Evolutionary conservation across 257 asterid genomes (phyloP).

Genomic region (Capsicum pubescens): DNA sequence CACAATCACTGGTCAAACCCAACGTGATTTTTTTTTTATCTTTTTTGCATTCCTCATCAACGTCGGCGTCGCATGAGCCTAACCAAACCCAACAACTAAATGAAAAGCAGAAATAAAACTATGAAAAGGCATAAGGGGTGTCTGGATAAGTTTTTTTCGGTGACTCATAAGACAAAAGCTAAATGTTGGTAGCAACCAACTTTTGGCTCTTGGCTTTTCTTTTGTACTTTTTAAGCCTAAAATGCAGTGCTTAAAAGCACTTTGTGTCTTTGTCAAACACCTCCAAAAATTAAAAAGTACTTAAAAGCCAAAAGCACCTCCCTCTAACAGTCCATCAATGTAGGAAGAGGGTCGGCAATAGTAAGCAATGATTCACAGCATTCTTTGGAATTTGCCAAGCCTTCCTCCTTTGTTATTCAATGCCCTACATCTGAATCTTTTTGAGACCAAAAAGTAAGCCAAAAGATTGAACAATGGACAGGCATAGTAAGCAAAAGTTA

Average conservation of each 20-base stretch:
- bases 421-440: not conserved
- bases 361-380: not conserved
- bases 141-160: too few species aligned
- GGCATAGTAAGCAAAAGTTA: not conserved
- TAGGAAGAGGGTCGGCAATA: not conserved
- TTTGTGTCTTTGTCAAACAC: too few species aligned
- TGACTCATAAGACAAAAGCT: too few species aligned
- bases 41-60: too few species aligned
- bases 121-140: not conserved
- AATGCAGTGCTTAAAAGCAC: too few species aligned
- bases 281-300: too few species aligned
- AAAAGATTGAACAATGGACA: not conserved
- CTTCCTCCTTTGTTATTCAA: not conserved
- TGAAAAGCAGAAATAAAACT: slow-evolving; percentile 18
- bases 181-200: too few species aligned
- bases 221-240: too few species aligned
- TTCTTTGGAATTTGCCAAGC: not conserved
- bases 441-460: not conserved
- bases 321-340: not conserved
- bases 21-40: not conserved
- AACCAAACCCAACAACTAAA: not conserved
- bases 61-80: too few species aligned
- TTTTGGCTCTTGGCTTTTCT: too few species aligned
- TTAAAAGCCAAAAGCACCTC: too few species aligned
- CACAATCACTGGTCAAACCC: not conserved